A percentile compares a stretch with the other conserved stretches of the same genome.
Conservation (phyloP, 2,329 filamentous ascomycete genomes). For the Alternaria ethzedia region DNA sequence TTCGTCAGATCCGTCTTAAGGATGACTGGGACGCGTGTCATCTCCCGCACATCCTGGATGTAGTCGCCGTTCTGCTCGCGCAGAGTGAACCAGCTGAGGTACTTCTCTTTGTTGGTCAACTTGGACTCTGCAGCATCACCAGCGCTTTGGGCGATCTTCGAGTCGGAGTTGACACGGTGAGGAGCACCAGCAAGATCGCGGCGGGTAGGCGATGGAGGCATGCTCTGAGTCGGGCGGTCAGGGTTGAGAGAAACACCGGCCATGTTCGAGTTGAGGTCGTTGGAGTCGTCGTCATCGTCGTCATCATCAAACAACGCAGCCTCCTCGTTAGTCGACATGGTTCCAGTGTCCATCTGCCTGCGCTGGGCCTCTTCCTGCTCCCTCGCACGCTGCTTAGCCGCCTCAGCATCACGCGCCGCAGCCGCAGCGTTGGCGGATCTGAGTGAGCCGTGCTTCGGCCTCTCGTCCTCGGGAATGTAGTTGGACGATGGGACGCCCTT, state of each 20-base stretch:
- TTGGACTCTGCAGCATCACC: conserved; percentile 78
- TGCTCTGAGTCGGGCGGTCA: conserved; percentile 92
- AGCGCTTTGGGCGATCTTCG: conserved; percentile 75
- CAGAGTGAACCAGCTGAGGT: conserved; percentile 85
- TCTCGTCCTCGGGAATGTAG: conserved; percentile 95
- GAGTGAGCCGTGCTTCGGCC: conserved; percentile 80
- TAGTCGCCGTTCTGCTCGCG: conserved; percentile 93
- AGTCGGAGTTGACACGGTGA: conserved; percentile 90
- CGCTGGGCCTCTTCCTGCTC: conserved; percentile 90
- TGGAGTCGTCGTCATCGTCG: conserved; percentile 77
- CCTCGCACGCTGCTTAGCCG: conserved; percentile 78
- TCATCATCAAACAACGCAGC: conserved; percentile 97
- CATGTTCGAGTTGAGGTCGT: conserved; percentile 88
- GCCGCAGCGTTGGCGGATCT: conserved; percentile 77
- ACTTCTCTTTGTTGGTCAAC: conserved; percentile 94
- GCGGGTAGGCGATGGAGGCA: conserved; percentile 86
- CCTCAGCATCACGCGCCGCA: conserved; percentile 80
- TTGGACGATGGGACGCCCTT: conserved; percentile 97
- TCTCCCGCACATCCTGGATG: conserved; percentile 98
- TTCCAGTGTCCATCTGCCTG: conserved; percentile 92
- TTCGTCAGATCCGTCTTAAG: conserved; percentile 97
- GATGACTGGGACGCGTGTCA: conserved; percentile 97
- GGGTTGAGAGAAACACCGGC: conserved; percentile 83
- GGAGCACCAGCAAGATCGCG: conserved; percentile 72
- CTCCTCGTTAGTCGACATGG: conserved; percentile 89